Percentiles rank a stretch among this genome's conserved stretches.
Conservation (phyloP, 2,329 filamentous ascomycete genomes). For the Monosporascus sp. region DNA sequence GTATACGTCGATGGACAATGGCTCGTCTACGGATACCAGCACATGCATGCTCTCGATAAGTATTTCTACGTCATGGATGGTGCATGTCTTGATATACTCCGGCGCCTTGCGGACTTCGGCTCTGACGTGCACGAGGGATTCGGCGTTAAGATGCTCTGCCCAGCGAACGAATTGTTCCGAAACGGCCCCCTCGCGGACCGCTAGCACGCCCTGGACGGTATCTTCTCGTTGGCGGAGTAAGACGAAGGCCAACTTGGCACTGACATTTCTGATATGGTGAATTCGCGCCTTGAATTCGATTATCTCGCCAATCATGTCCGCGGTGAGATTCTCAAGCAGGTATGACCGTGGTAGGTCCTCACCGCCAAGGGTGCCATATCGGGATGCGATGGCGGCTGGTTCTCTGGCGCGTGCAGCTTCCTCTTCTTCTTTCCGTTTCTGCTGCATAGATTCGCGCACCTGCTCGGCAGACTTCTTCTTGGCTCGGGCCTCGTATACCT, state of each 20-base stretch:
- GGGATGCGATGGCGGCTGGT: constrained; percentile 17
- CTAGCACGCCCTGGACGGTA: constrained; percentile 79
- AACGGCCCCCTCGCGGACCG: constrained; percentile 49
- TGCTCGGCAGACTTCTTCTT: constrained; percentile 30
- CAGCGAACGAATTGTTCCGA: constrained; percentile 77
- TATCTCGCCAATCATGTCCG: constrained; percentile 52
- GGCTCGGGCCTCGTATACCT: constrained; percentile 26
- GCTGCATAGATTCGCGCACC: constrained; percentile 26
- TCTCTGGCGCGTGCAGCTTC: constrained; percentile 23
- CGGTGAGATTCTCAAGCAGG: constrained; percentile 16
- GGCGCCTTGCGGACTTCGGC: constrained; percentile 70
- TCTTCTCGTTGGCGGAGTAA: constrained; percentile 79
- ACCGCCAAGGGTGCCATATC: constrained; percentile 25
- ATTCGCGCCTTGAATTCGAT: constrained; percentile 67
- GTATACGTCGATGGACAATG: constrained; percentile 48
- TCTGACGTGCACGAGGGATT: constrained; percentile 72
- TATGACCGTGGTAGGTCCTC: constrained; percentile 40
- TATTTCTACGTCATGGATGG: constrained; percentile 72
- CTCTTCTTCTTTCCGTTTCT: constrained; percentile 31
- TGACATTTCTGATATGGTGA: constrained; percentile 76
- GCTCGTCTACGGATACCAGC: constrained; percentile 42
- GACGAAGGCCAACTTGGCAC: constrained; percentile 77
- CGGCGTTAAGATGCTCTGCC: constrained; percentile 76
- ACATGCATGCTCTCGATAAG: constrained; percentile 54
- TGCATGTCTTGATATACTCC: constrained; percentile 69